phyloP scores from a whole-genome alignment of 2,329 filamentous ascomycete species.

The Scolecobasidium constrictum region DNA sequence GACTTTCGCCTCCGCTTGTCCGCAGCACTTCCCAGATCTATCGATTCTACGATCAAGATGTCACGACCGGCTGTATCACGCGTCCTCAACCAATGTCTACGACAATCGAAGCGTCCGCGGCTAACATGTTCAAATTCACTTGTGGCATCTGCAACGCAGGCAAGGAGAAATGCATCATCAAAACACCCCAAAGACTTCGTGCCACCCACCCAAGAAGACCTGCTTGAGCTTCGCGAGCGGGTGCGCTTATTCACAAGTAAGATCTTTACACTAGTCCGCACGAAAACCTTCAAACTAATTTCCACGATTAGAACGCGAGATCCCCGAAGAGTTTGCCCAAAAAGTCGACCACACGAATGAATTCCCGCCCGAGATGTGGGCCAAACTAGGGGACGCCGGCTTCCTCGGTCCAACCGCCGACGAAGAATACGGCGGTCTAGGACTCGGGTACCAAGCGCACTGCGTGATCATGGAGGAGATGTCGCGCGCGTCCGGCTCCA shows the following conservation, averaged over 20 bases:
- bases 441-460: slow-evolving; percentile 93
- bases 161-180: slow-evolving; percentile 43
- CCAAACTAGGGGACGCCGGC: slow-evolving; percentile 80
- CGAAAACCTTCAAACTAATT: slow-evolving; percentile 1
- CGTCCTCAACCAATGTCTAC: slow-evolving; percentile 28
- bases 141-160: slow-evolving; percentile 9
- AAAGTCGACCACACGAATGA: slow-evolving; percentile 76
- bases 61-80: not conserved
- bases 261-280: slow-evolving; percentile 9
- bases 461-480: slow-evolving; percentile 94
- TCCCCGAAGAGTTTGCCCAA: slow-evolving; percentile 71
- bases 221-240: slow-evolving; percentile 69
- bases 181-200: slow-evolving; percentile 60
- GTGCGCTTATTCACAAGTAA: slow-evolving; percentile 74
- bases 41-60: not conserved
- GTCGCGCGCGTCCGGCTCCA: slow-evolving; percentile 72
- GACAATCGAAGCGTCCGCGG: slow-evolving; percentile 19
- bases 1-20: too few relatives aligned
- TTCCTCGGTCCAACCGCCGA: slow-evolving; percentile 90
- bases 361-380: slow-evolving; percentile 88
- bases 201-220: slow-evolving; percentile 59
- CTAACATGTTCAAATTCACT: slow-evolving; percentile 13
- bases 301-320: slow-evolving; percentile 54
- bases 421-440: slow-evolving; percentile 80
- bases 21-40: not conserved